Percentiles rank a stretch among this genome's conserved stretches.
Conservation (phyloP, 371 early-diverging fungal genomes). For the Syncephalastrum contaminatum region DNA sequence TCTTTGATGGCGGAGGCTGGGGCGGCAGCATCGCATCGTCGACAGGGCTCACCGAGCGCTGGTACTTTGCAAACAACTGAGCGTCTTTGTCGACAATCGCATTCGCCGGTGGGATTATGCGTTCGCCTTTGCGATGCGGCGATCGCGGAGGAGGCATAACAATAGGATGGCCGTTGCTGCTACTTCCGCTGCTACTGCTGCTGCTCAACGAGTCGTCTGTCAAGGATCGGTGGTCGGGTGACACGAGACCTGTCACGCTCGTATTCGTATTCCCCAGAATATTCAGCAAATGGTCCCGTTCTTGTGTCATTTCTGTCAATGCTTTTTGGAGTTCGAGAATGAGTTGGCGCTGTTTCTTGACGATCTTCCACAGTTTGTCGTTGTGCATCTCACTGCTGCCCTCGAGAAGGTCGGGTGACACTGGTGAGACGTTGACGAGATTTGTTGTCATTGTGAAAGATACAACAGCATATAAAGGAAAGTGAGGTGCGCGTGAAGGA, state of each 20-base stretch:
- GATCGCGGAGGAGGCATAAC: conserved; percentile 22
- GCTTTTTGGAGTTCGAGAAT: conserved; percentile 65
- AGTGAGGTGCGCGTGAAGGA: conserved; percentile 1
- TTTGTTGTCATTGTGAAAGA: conserved; percentile 8
- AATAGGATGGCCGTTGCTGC: conserved; percentile 5
- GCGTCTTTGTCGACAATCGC: conserved; percentile 21
- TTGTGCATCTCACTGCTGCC: conserved; percentile 48
- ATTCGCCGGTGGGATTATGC: conserved; percentile 8
- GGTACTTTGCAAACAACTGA: conserved; percentile 23
- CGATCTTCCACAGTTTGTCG: conserved; percentile 81
- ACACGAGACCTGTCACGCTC: conserved; percentile 9
- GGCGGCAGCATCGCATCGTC: conserved; percentile 3
- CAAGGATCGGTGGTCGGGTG: conserved; percentile 1
- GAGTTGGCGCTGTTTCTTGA: conserved; percentile 77
- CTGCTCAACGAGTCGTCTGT: conserved; percentile 1
- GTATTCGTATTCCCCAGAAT: conserved; percentile 10
- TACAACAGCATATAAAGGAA: conserved; percentile 8
- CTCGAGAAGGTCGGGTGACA: too few species aligned
- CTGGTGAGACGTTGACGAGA: neutral
- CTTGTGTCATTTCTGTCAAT: conserved; percentile 32
- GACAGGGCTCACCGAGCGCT: conserved; percentile 6
- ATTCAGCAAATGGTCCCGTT: conserved; percentile 44
- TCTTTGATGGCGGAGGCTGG: conserved; percentile 2
- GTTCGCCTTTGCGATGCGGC: conserved; percentile 18
- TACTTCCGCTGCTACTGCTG: conserved; percentile 10